phyloP scores from a whole-genome alignment of 2,329 filamentous ascomycete genomes.

The Cryphonectria parasitica region DNA sequence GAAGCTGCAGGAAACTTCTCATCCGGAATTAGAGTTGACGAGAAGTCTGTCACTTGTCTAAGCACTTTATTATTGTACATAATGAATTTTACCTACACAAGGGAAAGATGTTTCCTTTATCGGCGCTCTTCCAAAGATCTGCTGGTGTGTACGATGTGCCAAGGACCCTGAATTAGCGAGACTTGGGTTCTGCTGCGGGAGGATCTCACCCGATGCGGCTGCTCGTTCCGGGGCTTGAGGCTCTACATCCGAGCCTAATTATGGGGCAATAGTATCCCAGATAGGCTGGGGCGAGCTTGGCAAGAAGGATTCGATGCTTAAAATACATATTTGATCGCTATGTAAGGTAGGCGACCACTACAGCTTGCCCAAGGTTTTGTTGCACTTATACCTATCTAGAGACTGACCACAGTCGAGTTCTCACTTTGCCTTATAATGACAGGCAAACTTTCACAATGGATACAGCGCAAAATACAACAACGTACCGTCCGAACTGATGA shows the following conservation, averaged over 20 bases:
- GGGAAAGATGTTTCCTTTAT: not conserved
- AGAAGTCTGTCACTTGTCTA: slow-evolving; percentile 33
- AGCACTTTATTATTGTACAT: not conserved
- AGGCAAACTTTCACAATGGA: not conserved
- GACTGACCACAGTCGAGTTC: no score
- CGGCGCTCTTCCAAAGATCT: not conserved
- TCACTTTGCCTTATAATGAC: not conserved
- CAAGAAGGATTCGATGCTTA: not conserved
- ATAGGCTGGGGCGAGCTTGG: not conserved
- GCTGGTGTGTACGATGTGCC: not conserved
- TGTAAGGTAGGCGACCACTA: not conserved
- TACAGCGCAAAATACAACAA: not conserved
- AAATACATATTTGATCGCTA: not conserved
- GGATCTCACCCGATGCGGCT: not conserved
- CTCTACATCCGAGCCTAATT: not conserved
- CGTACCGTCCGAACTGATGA: not conserved
- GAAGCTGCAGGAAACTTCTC: slow-evolving; percentile 41
- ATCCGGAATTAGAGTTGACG: slow-evolving; percentile 36
- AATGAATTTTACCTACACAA: not conserved
- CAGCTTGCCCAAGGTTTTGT: no score
- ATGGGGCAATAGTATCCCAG: not conserved
- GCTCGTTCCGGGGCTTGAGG: not conserved
- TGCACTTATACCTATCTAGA: no score
- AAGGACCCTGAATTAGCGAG: not conserved
- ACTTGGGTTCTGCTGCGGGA: not conserved